These are phyloP conservation scores for Tylopilus sp. DNA, from an alignment of 1,284 basidiomycete genomes.

Conservation along the genomic window DNA sequence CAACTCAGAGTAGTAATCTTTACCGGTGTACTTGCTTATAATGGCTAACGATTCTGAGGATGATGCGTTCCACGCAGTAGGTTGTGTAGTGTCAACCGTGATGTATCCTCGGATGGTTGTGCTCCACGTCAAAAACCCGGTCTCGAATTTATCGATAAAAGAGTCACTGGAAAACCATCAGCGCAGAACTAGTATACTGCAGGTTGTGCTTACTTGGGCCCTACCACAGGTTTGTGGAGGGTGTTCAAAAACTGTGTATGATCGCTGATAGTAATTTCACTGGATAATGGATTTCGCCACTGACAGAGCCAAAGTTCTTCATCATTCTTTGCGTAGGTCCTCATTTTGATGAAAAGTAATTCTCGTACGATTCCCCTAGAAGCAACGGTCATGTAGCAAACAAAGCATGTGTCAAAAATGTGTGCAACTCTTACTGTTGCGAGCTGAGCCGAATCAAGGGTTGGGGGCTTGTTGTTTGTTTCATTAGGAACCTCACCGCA, in stretches of 20 bases:
- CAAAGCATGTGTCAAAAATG: slow-evolving; percentile 12
- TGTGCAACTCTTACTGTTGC: slow-evolving; percentile 49
- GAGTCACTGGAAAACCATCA: slow-evolving; percentile 36
- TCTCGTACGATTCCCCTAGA: slow-evolving; percentile 70
- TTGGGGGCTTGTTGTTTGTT: slow-evolving; percentile 72
- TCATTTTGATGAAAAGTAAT: slow-evolving; percentile 76
- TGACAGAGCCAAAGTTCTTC: slow-evolving; percentile 78
- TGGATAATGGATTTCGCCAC: slow-evolving; percentile 71
- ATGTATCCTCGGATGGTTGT: slow-evolving; percentile 66
- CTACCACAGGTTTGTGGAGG: slow-evolving; percentile 41
- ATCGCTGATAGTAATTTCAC: slow-evolving; percentile 49
- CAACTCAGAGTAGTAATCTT: slow-evolving; percentile 59
- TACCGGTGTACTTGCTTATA: slow-evolving; percentile 49
- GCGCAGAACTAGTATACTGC: not conserved
- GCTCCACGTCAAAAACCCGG: slow-evolving; percentile 86
- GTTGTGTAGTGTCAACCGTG: slow-evolving; percentile 38
- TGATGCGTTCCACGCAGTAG: slow-evolving; percentile 59
- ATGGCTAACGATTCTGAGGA: slow-evolving; percentile 60
- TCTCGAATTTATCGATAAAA: slow-evolving; percentile 75
- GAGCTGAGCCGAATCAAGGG: slow-evolving; percentile 72
- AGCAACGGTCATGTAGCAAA: slow-evolving; percentile 12
- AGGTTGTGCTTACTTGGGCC: slow-evolving; percentile 22
- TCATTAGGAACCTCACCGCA: slow-evolving; percentile 65
- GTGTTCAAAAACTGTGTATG: slow-evolving; percentile 44
- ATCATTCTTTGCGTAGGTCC: slow-evolving; percentile 67